A percentile compares a stretch with the other conserved stretches of the same genome.
These are phyloP conservation scores for Pestalotiopsis sp. DNA, from an alignment of 2,329 filamentous ascomycete genomes.

Conservation along the genomic window DNA sequence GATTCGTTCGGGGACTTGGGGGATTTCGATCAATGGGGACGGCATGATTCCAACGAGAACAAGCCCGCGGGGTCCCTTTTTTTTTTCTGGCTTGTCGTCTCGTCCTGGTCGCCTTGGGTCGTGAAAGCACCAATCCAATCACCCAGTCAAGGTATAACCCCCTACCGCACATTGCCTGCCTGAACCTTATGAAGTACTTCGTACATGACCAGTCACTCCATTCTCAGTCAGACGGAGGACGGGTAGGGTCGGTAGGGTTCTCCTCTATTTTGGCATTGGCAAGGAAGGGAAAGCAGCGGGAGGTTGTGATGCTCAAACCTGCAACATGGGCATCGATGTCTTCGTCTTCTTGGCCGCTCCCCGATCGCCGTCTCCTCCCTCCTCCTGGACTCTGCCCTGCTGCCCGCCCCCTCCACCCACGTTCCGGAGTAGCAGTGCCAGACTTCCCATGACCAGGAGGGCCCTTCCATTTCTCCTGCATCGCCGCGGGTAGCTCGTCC, in stretches of 20 bases:
- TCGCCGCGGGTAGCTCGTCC: no score
- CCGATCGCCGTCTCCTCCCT: background rate
- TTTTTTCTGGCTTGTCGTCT: no score
- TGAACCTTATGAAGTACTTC: no score
- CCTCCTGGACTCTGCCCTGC: background rate
- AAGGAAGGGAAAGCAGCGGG: background rate
- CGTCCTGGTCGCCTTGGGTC: no score
- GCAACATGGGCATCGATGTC: background rate
- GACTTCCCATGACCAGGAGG: background rate
- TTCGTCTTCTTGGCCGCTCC: background rate
- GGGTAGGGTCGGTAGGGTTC: no score
- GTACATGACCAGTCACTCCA: no score
- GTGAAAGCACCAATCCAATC: no score
- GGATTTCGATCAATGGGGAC: background rate
- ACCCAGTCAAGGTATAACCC: no score
- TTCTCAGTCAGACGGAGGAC: no score
- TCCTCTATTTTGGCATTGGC: no score
- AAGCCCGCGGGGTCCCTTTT: no score
- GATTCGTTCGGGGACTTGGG: background rate
- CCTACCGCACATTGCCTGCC: no score
- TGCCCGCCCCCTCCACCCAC: background rate
- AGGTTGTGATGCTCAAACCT: background rate
- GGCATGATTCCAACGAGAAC: background rate
- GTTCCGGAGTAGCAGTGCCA: background rate
- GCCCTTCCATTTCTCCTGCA: background rate